Evolutionary conservation across 345 rosid species (phyloP), one percentile per base, ranked within the genome.

Genomic region (Salix exigua): DNA sequence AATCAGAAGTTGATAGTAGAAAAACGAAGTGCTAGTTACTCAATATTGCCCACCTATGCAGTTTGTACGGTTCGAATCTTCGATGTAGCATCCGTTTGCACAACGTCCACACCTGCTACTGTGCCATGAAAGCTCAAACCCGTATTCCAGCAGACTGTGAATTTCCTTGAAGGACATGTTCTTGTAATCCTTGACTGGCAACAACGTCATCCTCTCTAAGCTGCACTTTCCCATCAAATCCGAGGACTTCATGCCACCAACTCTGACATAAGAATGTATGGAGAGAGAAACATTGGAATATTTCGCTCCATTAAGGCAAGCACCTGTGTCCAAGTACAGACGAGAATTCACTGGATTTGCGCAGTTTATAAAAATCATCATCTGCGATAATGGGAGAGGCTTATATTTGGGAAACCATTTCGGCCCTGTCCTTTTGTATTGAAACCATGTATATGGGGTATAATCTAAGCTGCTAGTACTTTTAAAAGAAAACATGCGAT

Each of bases 41-140:
- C 53, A 16, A 48, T 4, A 16, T 48, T 48, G 53, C 53, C 7
- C 53, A 48, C 53, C 53, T 48, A 3, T 0, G 64, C 64, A 60
- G 1, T 2, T 1, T 60, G 23, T 26, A 7, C 1, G 23, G 64
- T 60, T 60, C 30, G 23, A 60, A 19, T 44, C 48, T 2, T 44
- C 16, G 48, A 44, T 2, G 48, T 44, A 44, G 48, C 48, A 44
- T 10, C 12, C 12, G 0, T 1, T 12, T 44, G 48, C 16, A 12
- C 48, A 44, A 9, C 4, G 12, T 44, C 4, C 16, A 42, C 48
- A 42, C 14, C 2, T 12, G 48, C 13, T 42, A 0, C 11, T 42
- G 46, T 42, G 14, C 46, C 77, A 74, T 26, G 42, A 44, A 74
- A 63, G 60, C 44, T 74, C 70, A 31, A 74, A 74, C 19, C 70